Conservation (phyloP, 1,284 basidiomycete species). For the Sutorius eximius region DNA sequence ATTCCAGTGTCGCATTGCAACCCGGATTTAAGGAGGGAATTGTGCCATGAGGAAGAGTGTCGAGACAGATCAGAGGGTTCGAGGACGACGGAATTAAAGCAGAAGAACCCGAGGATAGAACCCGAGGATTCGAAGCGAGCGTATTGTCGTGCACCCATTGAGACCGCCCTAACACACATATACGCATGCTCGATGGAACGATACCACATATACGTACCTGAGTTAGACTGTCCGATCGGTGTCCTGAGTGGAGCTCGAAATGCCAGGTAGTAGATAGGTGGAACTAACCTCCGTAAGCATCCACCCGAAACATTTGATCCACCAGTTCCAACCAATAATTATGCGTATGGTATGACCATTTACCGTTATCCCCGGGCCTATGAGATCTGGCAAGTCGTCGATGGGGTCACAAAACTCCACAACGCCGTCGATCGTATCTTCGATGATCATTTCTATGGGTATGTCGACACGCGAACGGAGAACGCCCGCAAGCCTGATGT, state of each 20-base stretch:
- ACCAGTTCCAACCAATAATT: constrained; percentile 31
- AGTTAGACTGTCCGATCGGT: constrained; percentile 12
- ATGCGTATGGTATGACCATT: constrained; percentile 26
- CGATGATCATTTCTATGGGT: constrained; percentile 29
- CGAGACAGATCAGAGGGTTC: constrained; percentile 22
- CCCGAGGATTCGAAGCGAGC: background rate
- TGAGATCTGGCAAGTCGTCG: constrained; percentile 30
- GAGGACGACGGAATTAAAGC: constrained; percentile 5
- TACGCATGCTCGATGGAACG: background rate
- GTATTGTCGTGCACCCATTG: constrained; percentile 2
- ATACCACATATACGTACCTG: constrained; percentile 24
- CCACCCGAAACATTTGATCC: constrained; percentile 28
- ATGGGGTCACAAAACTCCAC: constrained; percentile 36
- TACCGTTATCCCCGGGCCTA: constrained; percentile 16
- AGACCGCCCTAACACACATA: background rate
- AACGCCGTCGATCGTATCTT: constrained; percentile 27
- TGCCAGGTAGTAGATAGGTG: background rate
- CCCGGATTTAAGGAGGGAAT: constrained; percentile 10
- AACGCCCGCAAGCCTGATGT: constrained; percentile 31
- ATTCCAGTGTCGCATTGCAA: constrained; percentile 22
- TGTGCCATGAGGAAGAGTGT: constrained; percentile 13
- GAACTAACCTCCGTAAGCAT: constrained; percentile 27
- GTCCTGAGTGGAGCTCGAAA: constrained; percentile 1
- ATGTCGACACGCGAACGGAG: constrained; percentile 16
- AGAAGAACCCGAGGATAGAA: constrained; percentile 1